Base-by-base conservation (phyloP, 306 rosid genomes). In the Lathyrus sativus region DNA sequence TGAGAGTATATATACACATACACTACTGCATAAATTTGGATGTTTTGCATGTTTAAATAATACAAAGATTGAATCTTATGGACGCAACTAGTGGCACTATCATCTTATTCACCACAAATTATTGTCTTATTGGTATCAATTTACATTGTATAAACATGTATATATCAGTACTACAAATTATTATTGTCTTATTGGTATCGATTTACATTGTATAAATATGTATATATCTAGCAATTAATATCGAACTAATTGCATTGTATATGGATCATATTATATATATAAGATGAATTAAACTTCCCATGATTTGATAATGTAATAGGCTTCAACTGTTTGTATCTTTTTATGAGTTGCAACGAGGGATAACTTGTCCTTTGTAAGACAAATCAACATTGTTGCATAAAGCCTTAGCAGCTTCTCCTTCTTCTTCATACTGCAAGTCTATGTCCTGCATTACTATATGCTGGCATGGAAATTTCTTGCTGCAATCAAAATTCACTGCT, bases 401-500 rank as follows among this genome's bases (percentile, higher is more conserved):
- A 72, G 87, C 90, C 62, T 72, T 28, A 0, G 79, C 73, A 6
- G 74, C 68, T 7, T 49, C 71, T 38, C 29, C 65, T 67, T 42
- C 38, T 33, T 33, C 74, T 53, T 68, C 46, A 5, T 46, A 26
- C 51, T 54, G 55, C 2, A 91, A 75, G 29, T 84, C 59, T 26
- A 87, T 42, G 73, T 83, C 80, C 50, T 84, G 73, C 80, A 91
- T 14, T 8, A 66, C 68, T 67, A 91, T 81, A 14, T 73, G 84
- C 12, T 82, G 17, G 62, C 96, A 89, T 13, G 85, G 87, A 48
- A 69, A 74, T 55, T 62, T 79, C 54, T 78, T 35, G 49, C 96
- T 89, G 81, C 98, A 91, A 62, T 91, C 85, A n/a, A 91, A 84
- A 28, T 48, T 81, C 66, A 89, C 76, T 5, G 90, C 90, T 9